Percentiles rank a stretch among this genome's conserved stretches.
Evolutionary conservation across 352 stramenopile genomes (phyloP).

Genomic region (Thalassiosira pacifica): DNA sequence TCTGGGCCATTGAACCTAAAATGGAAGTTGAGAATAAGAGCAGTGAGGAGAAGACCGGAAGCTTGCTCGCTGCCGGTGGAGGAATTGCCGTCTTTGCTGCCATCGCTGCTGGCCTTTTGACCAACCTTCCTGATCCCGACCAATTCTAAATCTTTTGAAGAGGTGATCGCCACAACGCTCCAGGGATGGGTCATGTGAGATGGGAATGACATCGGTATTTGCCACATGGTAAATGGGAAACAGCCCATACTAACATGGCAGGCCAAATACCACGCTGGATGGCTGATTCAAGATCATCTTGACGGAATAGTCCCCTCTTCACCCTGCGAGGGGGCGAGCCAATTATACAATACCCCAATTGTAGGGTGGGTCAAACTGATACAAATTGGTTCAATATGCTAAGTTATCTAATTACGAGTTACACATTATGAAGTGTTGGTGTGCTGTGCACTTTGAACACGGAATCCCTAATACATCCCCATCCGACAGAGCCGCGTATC

Average conservation of each 20-base stretch:
- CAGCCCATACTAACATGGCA: too few species aligned
- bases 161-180: background rate
- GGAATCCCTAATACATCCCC: background rate
- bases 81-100: conserved; percentile 76
- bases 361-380: background rate
- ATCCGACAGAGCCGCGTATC: background rate
- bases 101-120: conserved; percentile 74
- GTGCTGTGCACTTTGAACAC: background rate
- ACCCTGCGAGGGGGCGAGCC: too few species aligned
- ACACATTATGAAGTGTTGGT: background rate
- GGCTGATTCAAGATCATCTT: too few species aligned
- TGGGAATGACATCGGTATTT: too few species aligned
- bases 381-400: background rate
- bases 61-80: conserved; percentile 67
- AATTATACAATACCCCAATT: too few species aligned
- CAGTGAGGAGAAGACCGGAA: conserved; percentile 78
- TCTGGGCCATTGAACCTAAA: conserved; percentile 90
- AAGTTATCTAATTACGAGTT: background rate
- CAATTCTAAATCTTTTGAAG: conserved; percentile 76
- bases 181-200: background rate
- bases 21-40: conserved; percentile 87
- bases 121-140: conserved; percentile 86
- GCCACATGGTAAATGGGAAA: too few species aligned
- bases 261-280: too few species aligned
- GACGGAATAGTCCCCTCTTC: too few species aligned